phyloP scores from a whole-genome alignment of 2,329 filamentous ascomycete species.

The Aspergillus intermedius region DNA sequence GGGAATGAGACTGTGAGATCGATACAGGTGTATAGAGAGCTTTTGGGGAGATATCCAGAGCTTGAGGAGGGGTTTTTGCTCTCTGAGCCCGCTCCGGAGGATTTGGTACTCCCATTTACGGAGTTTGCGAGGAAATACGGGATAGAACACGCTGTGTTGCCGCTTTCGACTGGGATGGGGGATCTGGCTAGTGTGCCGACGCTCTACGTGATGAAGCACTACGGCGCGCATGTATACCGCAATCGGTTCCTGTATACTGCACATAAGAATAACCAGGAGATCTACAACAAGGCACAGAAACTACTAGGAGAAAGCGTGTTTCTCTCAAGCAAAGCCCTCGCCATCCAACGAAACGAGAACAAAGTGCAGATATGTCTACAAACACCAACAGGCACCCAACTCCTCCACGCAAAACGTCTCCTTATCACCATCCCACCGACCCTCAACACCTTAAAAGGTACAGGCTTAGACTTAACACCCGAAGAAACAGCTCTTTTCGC shows the following conservation, averaged over 20 bases:
- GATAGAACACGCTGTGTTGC: slow-evolving; percentile 29
- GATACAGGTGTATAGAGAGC: slow-evolving; percentile 18
- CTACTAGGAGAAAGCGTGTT: slow-evolving; percentile 19
- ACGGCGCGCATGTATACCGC: slow-evolving; percentile 6
- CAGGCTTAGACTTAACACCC: neutral
- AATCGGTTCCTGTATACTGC: neutral
- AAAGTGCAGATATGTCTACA: neutral
- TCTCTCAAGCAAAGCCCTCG: slow-evolving; percentile 14
- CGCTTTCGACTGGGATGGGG: slow-evolving; percentile 37
- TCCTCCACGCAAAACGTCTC: neutral
- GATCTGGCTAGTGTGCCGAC: slow-evolving; percentile 10
- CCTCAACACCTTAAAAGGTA: neutral
- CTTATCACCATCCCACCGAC: neutral
- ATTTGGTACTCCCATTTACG: slow-evolving; percentile 43
- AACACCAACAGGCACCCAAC: neutral
- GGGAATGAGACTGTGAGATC: too few species aligned
- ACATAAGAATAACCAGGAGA: neutral
- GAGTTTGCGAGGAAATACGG: slow-evolving; percentile 41
- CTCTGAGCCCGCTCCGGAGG: slow-evolving; percentile 38
- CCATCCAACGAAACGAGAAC: neutral
- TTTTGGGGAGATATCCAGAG: slow-evolving; percentile 18
- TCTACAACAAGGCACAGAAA: slow-evolving; percentile 14
- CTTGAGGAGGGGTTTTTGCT: slow-evolving; percentile 24
- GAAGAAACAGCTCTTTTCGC: neutral
- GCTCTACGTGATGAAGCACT: slow-evolving; percentile 14